phyloP scores from a whole-genome alignment of 2,329 filamentous ascomycete species.

The Colletotrichum navitas region DNA sequence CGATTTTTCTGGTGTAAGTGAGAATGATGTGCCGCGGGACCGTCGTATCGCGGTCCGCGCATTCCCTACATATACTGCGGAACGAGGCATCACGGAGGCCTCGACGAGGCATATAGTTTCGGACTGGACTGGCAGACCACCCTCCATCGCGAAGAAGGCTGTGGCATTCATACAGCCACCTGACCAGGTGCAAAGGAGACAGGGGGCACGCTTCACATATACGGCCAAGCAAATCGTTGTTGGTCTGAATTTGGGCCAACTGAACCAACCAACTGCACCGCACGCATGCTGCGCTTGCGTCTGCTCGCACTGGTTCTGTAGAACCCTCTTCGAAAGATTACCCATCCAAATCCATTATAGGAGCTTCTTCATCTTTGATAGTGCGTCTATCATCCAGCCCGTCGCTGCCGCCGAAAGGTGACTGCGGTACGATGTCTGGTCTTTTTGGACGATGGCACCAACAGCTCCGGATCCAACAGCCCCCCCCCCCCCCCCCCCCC shows the following conservation, averaged over 20 bases:
- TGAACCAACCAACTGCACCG: not conserved
- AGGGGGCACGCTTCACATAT: not conserved
- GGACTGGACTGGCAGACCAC: not conserved
- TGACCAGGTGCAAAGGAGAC: not conserved
- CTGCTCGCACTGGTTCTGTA: not conserved
- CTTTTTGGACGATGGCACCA: not conserved
- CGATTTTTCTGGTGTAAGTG: not conserved
- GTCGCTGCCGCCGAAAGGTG: not conserved
- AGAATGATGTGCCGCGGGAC: not conserved
- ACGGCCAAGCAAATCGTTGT: not conserved
- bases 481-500: not conserved
- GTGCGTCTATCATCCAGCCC: not conserved
- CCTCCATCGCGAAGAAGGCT: not conserved
- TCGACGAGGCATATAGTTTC: constrained; percentile 11
- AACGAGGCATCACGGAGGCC: constrained; percentile 17
- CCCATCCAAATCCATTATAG: not conserved
- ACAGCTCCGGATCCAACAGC: not conserved
- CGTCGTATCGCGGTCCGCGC: not conserved
- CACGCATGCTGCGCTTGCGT: not conserved
- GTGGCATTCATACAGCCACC: not conserved
- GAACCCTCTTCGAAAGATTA: not conserved
- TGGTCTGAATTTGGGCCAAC: not conserved
- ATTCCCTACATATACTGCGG: not conserved
- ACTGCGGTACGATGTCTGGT: not conserved
- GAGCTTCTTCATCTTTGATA: not conserved